These are phyloP conservation scores for Crithidia fasciculata DNA, from an alignment of 208 protist species.

Conservation along the genomic window DNA sequence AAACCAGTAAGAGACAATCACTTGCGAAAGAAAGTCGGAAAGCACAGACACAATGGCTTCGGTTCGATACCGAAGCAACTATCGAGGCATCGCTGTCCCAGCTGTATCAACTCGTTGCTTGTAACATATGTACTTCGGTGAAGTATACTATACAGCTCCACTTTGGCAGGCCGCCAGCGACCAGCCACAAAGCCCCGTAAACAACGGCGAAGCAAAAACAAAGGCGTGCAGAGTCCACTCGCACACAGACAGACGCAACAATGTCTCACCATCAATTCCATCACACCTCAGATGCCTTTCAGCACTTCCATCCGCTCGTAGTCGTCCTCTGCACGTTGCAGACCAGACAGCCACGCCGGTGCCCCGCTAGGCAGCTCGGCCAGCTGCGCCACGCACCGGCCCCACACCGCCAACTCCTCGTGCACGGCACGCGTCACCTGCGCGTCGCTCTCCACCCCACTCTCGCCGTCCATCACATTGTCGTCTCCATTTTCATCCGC, in stretches of 20 bases:
- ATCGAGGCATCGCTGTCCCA: too few relatives aligned
- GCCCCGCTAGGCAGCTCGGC: conserved; percentile 15
- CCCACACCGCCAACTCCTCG: conserved; percentile 44
- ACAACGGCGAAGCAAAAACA: not conserved
- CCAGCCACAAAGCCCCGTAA: too few relatives aligned
- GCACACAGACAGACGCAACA: not conserved
- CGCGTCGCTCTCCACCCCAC: conserved; percentile 11
- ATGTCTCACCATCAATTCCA: not conserved
- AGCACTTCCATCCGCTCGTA: conserved; percentile 57
- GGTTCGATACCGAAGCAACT: too few relatives aligned
- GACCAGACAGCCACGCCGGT: conserved; percentile 36
- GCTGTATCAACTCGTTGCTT: too few relatives aligned
- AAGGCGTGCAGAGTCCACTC: not conserved
- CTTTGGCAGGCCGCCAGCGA: too few relatives aligned
- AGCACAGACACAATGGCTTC: too few relatives aligned
- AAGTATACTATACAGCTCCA: too few relatives aligned
- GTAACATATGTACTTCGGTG: too few relatives aligned
- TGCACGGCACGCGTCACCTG: conserved; percentile 26
- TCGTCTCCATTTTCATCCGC: not conserved
- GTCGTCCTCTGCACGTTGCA: conserved; percentile 50
- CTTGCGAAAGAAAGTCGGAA: too few relatives aligned
- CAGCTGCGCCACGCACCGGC: conserved; percentile 25
- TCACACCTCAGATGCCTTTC: conserved; percentile 17
- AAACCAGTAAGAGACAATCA: too few relatives aligned
- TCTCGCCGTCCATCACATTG: not conserved